Evolutionary conservation across 163 green algal species (phyloP).

Genomic region (Dunaliella salina): DNA sequence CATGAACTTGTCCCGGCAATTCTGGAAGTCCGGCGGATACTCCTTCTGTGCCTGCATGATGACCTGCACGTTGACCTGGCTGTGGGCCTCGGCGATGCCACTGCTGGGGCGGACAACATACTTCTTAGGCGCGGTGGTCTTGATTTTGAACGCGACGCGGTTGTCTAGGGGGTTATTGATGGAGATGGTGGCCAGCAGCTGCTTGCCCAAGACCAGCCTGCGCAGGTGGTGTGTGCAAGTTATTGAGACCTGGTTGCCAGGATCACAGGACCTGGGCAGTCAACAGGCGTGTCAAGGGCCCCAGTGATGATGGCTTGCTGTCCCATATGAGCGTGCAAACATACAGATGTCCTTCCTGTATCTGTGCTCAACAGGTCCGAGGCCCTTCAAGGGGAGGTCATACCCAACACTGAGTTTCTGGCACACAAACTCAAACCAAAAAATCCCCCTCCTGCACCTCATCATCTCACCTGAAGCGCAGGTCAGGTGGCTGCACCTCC

Average conservation of each 20-base stretch:
- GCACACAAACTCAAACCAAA: no score
- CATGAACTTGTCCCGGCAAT: slow-evolving; percentile 65
- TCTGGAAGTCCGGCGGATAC: slow-evolving; percentile 42
- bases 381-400: no score
- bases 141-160: slow-evolving; percentile 51
- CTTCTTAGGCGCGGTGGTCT: slow-evolving; percentile 57
- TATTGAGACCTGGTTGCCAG: not conserved
- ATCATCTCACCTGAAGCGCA: not conserved
- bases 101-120: slow-evolving; percentile 54
- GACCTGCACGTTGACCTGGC: slow-evolving; percentile 40
- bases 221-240: not conserved
- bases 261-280: not conserved
- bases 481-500: not conserved
- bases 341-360: not conserved
- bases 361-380: not conserved
- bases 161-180: slow-evolving; percentile 35
- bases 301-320: not conserved
- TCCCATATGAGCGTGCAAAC: not conserved
- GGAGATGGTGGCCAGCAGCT: slow-evolving; percentile 45
- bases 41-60: slow-evolving; percentile 60
- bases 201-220: slow-evolving; percentile 41
- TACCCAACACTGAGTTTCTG: no score
- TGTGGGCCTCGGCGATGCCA: slow-evolving; percentile 35
- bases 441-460: no score
- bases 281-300: not conserved